Conservation (phyloP, 106 monocot genomes). For the Acorus calamus region DNA sequence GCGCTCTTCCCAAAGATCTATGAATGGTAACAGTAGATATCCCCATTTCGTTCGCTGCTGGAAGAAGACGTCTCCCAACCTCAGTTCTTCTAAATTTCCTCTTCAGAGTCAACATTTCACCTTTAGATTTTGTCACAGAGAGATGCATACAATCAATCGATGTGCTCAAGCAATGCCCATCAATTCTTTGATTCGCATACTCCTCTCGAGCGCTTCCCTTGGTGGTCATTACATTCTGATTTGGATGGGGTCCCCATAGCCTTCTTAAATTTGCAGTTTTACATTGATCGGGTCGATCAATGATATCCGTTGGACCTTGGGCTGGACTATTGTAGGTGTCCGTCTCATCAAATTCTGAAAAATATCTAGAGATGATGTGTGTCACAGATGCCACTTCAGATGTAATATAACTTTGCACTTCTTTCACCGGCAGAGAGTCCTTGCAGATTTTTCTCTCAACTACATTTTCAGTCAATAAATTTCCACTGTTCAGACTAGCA, state of each 20-base stretch:
- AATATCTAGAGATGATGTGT: conserved; percentile 31
- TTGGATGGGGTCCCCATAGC: too few species aligned
- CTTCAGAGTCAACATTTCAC: conserved; percentile 1
- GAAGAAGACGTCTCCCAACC: conserved; percentile 26
- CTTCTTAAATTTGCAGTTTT: too few species aligned
- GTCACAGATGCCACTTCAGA: conserved; percentile 19
- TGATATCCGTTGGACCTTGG: neutral
- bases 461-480: too few species aligned
- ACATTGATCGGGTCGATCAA: too few species aligned
- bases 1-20: too few species aligned
- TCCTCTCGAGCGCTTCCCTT: neutral
- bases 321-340: conserved; percentile 2
- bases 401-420: conserved; percentile 2
- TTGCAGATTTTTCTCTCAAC: too few species aligned
- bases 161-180: neutral
- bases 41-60: conserved; percentile 15
- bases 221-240: too few species aligned
- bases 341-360: conserved; percentile 25
- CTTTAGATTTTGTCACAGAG: neutral
- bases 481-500: too few species aligned
- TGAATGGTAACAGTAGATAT: neutral
- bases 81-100: neutral
- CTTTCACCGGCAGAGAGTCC: neutral
- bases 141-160: neutral
- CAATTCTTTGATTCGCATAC: neutral